Conservation (phyloP, 176 grass and related monocot species). For the Aegilops sharonensis region DNA sequence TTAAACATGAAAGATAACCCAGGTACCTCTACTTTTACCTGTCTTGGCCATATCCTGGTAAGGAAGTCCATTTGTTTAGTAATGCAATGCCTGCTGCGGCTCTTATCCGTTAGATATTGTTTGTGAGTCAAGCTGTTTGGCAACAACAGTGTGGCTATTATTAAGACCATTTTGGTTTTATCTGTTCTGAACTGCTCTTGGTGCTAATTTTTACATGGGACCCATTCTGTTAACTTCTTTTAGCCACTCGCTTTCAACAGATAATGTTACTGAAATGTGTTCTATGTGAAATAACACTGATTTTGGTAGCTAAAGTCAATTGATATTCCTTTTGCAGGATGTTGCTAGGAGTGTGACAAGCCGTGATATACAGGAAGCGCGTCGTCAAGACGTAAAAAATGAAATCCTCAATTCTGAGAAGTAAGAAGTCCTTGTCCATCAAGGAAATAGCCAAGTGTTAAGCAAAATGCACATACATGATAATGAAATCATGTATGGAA, state of each 20-base stretch:
- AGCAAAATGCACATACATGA: constrained; percentile 3
- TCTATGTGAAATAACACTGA: neutral
- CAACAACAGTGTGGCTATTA: neutral
- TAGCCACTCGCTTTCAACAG: neutral
- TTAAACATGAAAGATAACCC: neutral
- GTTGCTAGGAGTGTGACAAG: constrained; percentile 89
- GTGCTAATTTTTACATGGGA: neutral
- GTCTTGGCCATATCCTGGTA: neutral
- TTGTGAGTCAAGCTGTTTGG: neutral
- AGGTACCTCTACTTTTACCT: neutral
- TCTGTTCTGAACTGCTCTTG: neutral
- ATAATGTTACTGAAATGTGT: neutral
- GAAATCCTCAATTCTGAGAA: constrained; percentile 98
- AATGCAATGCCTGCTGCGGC: neutral
- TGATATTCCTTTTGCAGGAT: constrained; percentile 56
- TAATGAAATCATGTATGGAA: neutral
- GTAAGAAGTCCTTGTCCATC: constrained; percentile 29
- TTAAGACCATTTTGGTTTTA: neutral
- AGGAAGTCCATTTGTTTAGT: neutral
- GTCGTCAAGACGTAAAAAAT: constrained; percentile 89
- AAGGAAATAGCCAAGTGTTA: neutral
- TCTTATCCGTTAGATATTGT: neutral
- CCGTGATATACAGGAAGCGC: constrained; percentile 82
- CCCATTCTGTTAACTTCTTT: neutral
- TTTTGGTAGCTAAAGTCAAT: constrained; percentile 16